phyloP scores from a whole-genome alignment of 1,284 basidiomycete species.

The Sporisorium exsertum region DNA sequence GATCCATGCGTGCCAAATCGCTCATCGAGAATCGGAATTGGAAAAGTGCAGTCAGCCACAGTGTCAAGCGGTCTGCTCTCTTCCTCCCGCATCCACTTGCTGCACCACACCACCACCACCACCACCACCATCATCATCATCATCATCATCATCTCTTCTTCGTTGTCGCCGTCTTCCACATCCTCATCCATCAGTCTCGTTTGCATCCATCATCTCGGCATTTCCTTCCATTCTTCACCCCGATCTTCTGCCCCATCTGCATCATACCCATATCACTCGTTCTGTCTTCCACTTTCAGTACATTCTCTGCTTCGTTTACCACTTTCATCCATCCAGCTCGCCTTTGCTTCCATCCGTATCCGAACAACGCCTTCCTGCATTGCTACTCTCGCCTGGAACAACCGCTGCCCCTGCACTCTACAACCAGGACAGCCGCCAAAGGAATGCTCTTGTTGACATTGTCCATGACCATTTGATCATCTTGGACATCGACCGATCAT shows the following conservation, averaged over 20 bases:
- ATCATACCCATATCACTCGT: not conserved
- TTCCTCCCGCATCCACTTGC: not conserved
- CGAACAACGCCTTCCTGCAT: not conserved
- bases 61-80: not conserved
- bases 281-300: not conserved
- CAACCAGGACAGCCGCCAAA: too few species aligned
- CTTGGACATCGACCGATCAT: not conserved
- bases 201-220: constrained; percentile 1
- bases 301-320: too few species aligned
- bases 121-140: not conserved
- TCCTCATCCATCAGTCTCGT: not conserved
- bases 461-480: constrained; percentile 2
- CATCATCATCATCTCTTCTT: not conserved
- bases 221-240: not conserved
- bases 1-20: constrained; percentile 14
- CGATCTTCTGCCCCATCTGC: not conserved
- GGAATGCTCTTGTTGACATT: too few species aligned
- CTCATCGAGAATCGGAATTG: not conserved
- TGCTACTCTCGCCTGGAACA: not conserved
- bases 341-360: constrained; percentile 1
- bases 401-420: not conserved
- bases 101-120: too few species aligned
- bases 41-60: not conserved
- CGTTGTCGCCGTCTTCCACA: not conserved
- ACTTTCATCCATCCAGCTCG: not conserved